Percentiles rank a stretch among this genome's conserved stretches.
Evolutionary conservation across 106 monocot species (phyloP).

Genomic region (Iris macrosiphon): DNA sequence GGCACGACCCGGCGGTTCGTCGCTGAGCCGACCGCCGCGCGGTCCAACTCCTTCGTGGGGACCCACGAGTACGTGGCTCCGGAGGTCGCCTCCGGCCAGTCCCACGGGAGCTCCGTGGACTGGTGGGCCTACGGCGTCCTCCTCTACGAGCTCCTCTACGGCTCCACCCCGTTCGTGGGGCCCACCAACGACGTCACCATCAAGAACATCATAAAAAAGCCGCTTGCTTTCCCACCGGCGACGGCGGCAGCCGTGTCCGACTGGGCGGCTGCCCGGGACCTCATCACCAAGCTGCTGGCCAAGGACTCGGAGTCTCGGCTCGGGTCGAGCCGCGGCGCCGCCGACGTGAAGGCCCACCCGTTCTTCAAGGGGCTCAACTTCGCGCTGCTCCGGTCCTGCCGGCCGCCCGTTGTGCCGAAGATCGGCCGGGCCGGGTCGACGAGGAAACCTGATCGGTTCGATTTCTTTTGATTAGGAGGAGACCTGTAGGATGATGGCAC

Average conservation of each 20-base stretch:
- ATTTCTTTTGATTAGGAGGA: slow-evolving; percentile 17
- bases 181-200: slow-evolving; percentile 51
- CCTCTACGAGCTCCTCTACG: slow-evolving; percentile 75
- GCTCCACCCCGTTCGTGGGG: slow-evolving; percentile 72
- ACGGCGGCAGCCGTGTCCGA: not conserved
- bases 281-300: slow-evolving; percentile 42
- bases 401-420: slow-evolving; percentile 49
- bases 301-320: slow-evolving; percentile 50
- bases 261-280: slow-evolving; percentile 25
- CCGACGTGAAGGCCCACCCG: slow-evolving; percentile 66
- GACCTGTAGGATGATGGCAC: no score
- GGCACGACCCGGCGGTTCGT: slow-evolving; percentile 34
- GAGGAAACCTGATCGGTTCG: slow-evolving; percentile 23
- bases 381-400: slow-evolving; percentile 50
- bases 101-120: slow-evolving; percentile 74
- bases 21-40: slow-evolving; percentile 64
- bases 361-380: slow-evolving; percentile 82
- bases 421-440: not conserved
- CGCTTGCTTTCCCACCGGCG: slow-evolving; percentile 33
- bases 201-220: slow-evolving; percentile 51
- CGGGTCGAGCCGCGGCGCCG: slow-evolving; percentile 49
- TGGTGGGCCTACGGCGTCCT: slow-evolving; percentile 95
- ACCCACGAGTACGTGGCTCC: slow-evolving; percentile 93
- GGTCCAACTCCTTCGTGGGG: slow-evolving; percentile 77
- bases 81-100: slow-evolving; percentile 56